A percentile compares a stretch with the other conserved stretches of the same genome.
phyloP scores from a whole-genome alignment of 2,329 filamentous ascomycete genomes.

The Penicillium thymicola region DNA sequence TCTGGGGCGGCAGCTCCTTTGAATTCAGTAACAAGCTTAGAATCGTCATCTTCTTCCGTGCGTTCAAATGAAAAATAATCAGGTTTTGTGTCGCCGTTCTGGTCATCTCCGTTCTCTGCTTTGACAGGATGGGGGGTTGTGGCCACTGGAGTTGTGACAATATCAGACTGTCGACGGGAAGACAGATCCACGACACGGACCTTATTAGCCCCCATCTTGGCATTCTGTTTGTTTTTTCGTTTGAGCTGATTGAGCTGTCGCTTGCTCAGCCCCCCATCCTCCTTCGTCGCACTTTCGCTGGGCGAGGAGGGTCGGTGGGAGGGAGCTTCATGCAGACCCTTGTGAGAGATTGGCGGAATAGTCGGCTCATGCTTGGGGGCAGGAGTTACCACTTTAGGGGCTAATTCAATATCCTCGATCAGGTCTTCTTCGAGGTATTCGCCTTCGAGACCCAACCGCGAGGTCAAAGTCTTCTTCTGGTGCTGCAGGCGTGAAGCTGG shows the following conservation, averaged over 20 bases:
- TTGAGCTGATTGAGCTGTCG: constrained; percentile 93
- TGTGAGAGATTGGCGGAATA: constrained; percentile 41
- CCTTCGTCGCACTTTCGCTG: constrained; percentile 50
- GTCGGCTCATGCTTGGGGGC: constrained; percentile 52
- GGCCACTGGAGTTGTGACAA: constrained; percentile 57
- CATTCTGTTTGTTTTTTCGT: constrained; percentile 85
- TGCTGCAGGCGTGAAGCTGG: constrained; percentile 76
- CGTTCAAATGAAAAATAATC: constrained; percentile 93
- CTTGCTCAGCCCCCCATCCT: constrained; percentile 76
- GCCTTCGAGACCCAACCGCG: constrained; percentile 78
- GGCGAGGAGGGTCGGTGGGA: constrained; percentile 47
- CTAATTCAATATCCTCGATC: constrained; percentile 61
- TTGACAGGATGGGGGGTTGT: constrained; percentile 56
- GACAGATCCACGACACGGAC: constrained; percentile 86
- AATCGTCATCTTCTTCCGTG: constrained; percentile 76
- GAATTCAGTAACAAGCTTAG: constrained; percentile 91
- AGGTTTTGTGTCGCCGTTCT: constrained; percentile 60
- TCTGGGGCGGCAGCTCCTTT: constrained; percentile 79
- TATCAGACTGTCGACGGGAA: constrained; percentile 61
- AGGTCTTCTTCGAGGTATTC: constrained; percentile 83
- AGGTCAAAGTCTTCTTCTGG: constrained; percentile 82
- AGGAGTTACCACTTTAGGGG: constrained; percentile 42
- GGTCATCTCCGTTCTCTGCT: constrained; percentile 56
- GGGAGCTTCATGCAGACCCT: constrained; percentile 44
- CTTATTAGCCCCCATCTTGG: constrained; percentile 85